Percentiles rank a stretch among this genome's conserved stretches.
These are phyloP conservation scores for Elongisporangium senticosum DNA, from an alignment of 352 stramenopile genomes.

Conservation along the genomic window DNA sequence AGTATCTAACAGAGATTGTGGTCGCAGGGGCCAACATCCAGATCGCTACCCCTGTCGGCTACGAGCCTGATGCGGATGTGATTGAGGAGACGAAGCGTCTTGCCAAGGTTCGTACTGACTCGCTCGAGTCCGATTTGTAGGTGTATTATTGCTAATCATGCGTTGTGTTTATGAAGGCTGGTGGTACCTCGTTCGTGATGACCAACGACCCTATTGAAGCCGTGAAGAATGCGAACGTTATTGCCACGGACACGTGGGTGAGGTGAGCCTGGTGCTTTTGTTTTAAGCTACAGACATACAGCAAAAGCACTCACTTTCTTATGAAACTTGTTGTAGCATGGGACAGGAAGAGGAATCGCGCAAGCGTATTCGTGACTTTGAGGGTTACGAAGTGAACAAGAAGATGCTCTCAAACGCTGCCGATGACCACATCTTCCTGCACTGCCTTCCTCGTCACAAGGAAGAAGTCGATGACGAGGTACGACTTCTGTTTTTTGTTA, in stretches of 20 bases:
- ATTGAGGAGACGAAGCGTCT: conserved; percentile 88
- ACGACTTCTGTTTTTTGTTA: conserved; percentile 1
- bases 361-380: conserved; percentile 92
- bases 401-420: conserved; percentile 90
- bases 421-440: conserved; percentile 93
- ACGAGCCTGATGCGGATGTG: conserved; percentile 88
- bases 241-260: conserved; percentile 98
- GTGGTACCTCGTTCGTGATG: conserved; percentile 65
- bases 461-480: conserved; percentile 98
- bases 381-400: conserved; percentile 93
- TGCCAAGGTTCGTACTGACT: conserved; percentile 28
- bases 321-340: conserved; percentile 50
- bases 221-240: conserved; percentile 91
- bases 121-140: neutral
- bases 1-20: neutral
- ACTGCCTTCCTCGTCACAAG: conserved; percentile 95
- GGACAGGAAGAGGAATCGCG: conserved; percentile 92
- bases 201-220: conserved; percentile 92
- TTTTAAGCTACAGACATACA: neutral
- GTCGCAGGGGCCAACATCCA: conserved; percentile 82
- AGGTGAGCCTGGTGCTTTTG: conserved; percentile 19
- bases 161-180: conserved; percentile 16
- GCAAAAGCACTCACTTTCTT: neutral
- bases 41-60: conserved; percentile 92
- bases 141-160: neutral